Evolutionary conservation across 257 asterid species (phyloP), one percentile per base, ranked within the genome.

Genomic region (Handroanthus guayacan): DNA sequence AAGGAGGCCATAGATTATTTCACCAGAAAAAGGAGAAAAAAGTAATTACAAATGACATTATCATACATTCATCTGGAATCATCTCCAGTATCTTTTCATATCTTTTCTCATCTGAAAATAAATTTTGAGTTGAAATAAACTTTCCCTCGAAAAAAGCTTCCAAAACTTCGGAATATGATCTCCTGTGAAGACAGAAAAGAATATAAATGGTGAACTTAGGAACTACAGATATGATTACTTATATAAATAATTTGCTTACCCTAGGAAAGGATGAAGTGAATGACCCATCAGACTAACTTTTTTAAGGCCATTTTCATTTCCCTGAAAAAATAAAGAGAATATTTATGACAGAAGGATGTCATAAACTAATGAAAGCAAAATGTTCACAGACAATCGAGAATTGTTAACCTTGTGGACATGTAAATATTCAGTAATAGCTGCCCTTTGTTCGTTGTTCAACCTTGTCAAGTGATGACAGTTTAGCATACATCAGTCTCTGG

Each of bases 41-140:
- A 8, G 37, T 69, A 57, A 25, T 18, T 48, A 62, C 12, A 74
- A 43, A 48, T n/a, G 75, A 79, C 31, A 37, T 48, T 18, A 12
- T 14, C 94, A 73, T 89, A 91, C 98, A 87, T 82, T 91, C 97
- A 77, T 95, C 97, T 47, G 95, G 98, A 86, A 95, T 86, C 97
- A 91, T 91, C 77, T 82, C 91, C 81, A 92, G 81, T 81, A 94
- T 94, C 91, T 80, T 90, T 85, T 88, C 96, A 51, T 83, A 95
- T 86, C 86, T 89, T 67, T 87, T 90, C 84, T 86, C 92, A 39
- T 80, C 84, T 5, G 87, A 84, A 84, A 94, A 85, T 75, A 90
- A 87, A 54, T 86, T 85, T 86, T 92, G 99, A 68, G 82, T 87
- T 17, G 71, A 56, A 81, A 94, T 77, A 54, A 75, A 80, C 76